A percentile compares a stretch with the other conserved stretches of the same genome.
Conservation (phyloP, 2,329 filamentous ascomycete genomes). For the Aspergillus thermomutatus region DNA sequence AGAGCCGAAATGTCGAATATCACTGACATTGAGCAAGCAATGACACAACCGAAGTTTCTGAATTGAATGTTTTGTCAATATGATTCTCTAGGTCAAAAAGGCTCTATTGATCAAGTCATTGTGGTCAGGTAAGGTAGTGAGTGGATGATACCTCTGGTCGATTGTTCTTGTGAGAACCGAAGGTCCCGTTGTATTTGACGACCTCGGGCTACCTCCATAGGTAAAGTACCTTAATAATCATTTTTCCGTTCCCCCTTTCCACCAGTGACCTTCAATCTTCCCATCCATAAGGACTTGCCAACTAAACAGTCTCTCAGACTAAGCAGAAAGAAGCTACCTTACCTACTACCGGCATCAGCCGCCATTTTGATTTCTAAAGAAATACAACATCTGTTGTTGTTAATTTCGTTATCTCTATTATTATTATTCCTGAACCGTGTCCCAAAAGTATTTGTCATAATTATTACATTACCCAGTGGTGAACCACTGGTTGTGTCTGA, state of each 20-base stretch:
- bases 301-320: conserved; percentile 2
- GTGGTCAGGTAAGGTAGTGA: background rate
- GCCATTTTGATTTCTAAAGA: conserved; percentile 5
- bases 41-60: no score
- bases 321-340: conserved; percentile 3
- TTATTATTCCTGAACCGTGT: background rate
- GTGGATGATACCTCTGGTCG: no score
- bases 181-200: background rate
- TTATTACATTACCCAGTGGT: background rate
- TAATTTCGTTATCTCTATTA: background rate
- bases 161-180: no score
- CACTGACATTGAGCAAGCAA: no score
- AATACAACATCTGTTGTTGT: background rate
- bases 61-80: no score
- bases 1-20: no score
- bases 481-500: background rate
- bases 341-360: conserved; percentile 23
- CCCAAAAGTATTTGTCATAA: conserved; percentile 1
- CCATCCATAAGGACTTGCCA: background rate
- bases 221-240: background rate
- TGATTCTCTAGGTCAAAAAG: no score
- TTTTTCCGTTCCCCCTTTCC: conserved; percentile 9
- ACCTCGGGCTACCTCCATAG: background rate
- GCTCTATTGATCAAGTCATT: background rate
- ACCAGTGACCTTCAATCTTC: conserved; percentile 5